Evolutionary conservation across 176 grass and related monocot genomes (phyloP).

Genomic region (Neostapfia colusana): DNA sequence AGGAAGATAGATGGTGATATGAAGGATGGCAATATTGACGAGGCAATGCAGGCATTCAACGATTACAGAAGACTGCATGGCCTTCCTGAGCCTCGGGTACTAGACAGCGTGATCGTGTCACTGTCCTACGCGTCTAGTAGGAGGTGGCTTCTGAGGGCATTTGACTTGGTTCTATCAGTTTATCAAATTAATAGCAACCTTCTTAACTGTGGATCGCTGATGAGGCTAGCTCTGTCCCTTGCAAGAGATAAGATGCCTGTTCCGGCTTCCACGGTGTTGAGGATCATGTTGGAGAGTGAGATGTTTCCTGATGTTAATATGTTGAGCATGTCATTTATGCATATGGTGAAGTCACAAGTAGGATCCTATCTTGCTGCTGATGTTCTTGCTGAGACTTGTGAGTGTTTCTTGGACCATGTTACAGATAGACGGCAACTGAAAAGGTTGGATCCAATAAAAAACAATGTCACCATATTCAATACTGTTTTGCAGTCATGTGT

Average conservation of each 20-base stretch:
- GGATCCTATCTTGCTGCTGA: constrained; percentile 66
- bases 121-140: constrained; percentile 56
- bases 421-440: constrained; percentile 47
- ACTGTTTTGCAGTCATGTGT: constrained; percentile 78
- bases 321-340: constrained; percentile 60
- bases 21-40: constrained; percentile 55
- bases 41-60: constrained; percentile 64
- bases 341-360: constrained; percentile 71
- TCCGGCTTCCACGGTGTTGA: constrained; percentile 54
- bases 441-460: constrained; percentile 55
- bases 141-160: constrained; percentile 79
- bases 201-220: constrained; percentile 49
- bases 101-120: constrained; percentile 52
- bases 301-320: constrained; percentile 72
- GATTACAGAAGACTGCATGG: constrained; percentile 68
- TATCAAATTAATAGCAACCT: constrained; percentile 49
- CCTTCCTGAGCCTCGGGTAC: constrained; percentile 52
- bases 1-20: constrained; percentile 55
- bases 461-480: constrained; percentile 66
- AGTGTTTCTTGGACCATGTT: constrained; percentile 51
- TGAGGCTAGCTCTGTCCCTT: constrained; percentile 56
- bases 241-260: constrained; percentile 64
- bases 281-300: constrained; percentile 56
- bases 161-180: constrained; percentile 57
- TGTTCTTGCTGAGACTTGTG: constrained; percentile 64